phyloP scores from a whole-genome alignment of 176 grass and related monocot genomes.

The Zizania latifolia region DNA sequence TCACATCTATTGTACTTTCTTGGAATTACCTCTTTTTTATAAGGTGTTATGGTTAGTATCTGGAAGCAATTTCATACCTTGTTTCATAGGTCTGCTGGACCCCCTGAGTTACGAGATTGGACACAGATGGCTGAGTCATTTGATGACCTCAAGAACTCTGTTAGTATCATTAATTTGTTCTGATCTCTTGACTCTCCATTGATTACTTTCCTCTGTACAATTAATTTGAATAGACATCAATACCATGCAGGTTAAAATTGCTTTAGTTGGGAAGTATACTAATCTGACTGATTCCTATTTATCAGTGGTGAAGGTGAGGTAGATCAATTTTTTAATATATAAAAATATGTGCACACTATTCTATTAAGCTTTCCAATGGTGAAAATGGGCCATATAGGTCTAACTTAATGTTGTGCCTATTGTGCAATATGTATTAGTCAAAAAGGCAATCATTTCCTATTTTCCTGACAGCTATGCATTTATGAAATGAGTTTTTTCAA shows the following conservation, averaged over 20 bases:
- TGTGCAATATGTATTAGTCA: too few species aligned
- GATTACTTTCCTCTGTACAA: neutral
- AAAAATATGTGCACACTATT: neutral
- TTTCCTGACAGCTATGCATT: neutral
- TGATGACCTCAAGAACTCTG: slow-evolving; percentile 71
- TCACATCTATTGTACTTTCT: neutral
- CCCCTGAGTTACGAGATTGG: slow-evolving; percentile 73
- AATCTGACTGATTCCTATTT: slow-evolving; percentile 89
- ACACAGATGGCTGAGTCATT: slow-evolving; percentile 80
- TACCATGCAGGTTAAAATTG: slow-evolving; percentile 88
- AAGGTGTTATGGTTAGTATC: slow-evolving; percentile 7
- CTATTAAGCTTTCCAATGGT: neutral
- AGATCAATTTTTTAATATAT: neutral
- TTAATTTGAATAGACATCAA: slow-evolving; percentile 7
- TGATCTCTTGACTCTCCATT: slow-evolving; percentile 2
- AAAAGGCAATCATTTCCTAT: slow-evolving; percentile 3
- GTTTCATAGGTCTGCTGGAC: slow-evolving; percentile 53
- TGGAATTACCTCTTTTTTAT: neutral
- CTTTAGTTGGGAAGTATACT: slow-evolving; percentile 98
- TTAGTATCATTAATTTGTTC: slow-evolving; percentile 39
- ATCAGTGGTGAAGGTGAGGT: slow-evolving; percentile 80
- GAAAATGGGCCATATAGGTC: neutral
- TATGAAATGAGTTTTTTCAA: neutral
- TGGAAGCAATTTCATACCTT: neutral
- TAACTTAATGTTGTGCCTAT: neutral